Evolutionary conservation across 106 monocot species (phyloP), one percentile per base, ranked within the genome.

Genomic region (Posidonia australis): DNA sequence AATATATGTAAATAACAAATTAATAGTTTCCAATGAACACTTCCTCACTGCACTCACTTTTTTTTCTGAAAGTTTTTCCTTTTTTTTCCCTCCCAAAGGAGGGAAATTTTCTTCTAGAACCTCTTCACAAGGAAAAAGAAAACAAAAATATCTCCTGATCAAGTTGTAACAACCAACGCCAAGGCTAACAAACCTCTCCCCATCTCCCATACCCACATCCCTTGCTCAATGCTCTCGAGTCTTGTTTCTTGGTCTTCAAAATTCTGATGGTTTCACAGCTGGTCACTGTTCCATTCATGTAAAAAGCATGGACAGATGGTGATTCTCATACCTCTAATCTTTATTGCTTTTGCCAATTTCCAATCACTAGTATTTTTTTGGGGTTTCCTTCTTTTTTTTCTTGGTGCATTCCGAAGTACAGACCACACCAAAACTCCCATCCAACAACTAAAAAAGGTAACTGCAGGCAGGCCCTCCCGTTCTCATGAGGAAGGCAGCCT

Each of bases 361-460:
- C 67, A 58, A 22, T 59, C 63, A 78, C 62, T n/a, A 13, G 10
- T 64, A 5, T 66, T 31, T 49, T 51, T 5, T 9, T 3, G 20
- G 5, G 29, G 7, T 18, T 23, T 54, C 13, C 21, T 25, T n/a
- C n/a, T n/a, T n/a, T n/a, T n/a, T n/a, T n/a, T n/a, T n/a, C n/a
- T n/a, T n/a, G n/a, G 32, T 67, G 14, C 17, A 46, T 41, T 30
- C 17, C 49, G 48, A 28, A 14, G 32, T 0, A 17, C 19, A 18
- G 51, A 41, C 63, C 55, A 62, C 64, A 69, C 72, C 62, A 70
- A 78, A 69, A 55, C 62, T 59, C 58, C 54, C 63, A 27, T 36
- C 51, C 63, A 64, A 63, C 58, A 74, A 56, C 59, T 43, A 66
- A 71, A 54, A 66, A 60, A 63, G 56, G 63, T 61, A 72, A 54